These are phyloP conservation scores for Claviceps citrina DNA, from an alignment of 2,329 filamentous ascomycete genomes.

Conservation along the genomic window DNA sequence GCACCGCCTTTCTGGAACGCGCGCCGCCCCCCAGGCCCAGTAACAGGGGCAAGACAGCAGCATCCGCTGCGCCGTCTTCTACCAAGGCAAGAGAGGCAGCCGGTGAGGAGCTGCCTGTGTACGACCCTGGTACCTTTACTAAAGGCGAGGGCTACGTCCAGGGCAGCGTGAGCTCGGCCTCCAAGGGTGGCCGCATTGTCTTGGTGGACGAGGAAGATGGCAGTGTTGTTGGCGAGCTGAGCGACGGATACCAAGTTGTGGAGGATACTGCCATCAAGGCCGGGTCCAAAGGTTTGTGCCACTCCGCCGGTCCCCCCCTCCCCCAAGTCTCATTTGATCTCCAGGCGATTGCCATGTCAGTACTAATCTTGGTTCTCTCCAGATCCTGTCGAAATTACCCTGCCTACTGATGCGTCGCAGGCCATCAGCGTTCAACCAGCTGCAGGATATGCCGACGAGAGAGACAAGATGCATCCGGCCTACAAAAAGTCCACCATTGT, in stretches of 20 bases:
- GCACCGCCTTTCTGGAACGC: constrained; percentile 85
- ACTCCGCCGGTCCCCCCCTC: no score
- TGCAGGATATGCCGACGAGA: constrained; percentile 44
- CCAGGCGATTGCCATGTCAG: no score
- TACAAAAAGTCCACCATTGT: constrained; percentile 81
- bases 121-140: constrained; percentile 69
- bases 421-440: constrained; percentile 52
- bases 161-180: constrained; percentile 39
- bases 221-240: constrained; percentile 82
- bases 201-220: constrained; percentile 92
- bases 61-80: constrained; percentile 8
- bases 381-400: constrained; percentile 66
- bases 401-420: constrained; percentile 50
- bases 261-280: constrained; percentile 62
- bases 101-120: constrained; percentile 39
- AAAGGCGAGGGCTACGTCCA: constrained; percentile 65
- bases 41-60: constrained; percentile 16
- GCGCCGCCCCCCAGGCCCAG: constrained; percentile 44
- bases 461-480: constrained; percentile 54
- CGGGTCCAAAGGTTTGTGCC: constrained; percentile 70
- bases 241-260: constrained; percentile 64
- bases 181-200: constrained; percentile 63
- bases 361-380: not conserved
- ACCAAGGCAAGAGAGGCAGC: constrained; percentile 27
- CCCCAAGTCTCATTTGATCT: no score